Conservation (phyloP, 345 rosid genomes). For the Salix koriyanagi region DNA sequence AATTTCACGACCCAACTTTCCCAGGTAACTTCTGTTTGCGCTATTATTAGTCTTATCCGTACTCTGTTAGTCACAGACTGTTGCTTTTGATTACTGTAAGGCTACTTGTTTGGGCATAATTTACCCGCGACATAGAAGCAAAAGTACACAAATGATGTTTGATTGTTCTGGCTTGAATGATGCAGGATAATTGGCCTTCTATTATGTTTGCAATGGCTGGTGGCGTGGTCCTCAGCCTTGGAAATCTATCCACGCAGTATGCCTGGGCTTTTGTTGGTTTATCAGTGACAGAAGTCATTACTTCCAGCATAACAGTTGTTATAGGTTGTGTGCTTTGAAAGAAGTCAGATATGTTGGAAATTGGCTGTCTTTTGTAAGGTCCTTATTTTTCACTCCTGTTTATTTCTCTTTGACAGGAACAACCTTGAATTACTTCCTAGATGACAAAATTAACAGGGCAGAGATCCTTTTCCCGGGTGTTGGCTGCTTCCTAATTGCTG, state of each 20-base stretch:
- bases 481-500: constrained; percentile 82
- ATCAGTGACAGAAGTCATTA: constrained; percentile 72
- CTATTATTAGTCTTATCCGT: too few species aligned
- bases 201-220: constrained; percentile 77
- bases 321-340: constrained; percentile 39
- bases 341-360: background rate
- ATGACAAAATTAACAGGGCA: constrained; percentile 69
- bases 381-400: background rate
- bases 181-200: constrained; percentile 67
- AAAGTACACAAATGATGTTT: background rate
- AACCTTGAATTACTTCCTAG: constrained; percentile 82
- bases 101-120: too few species aligned
- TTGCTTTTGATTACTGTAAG: constrained; percentile 7
- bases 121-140: too few species aligned
- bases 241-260: constrained; percentile 79
- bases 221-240: constrained; percentile 68
- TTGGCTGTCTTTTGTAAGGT: background rate
- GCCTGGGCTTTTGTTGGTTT: constrained; percentile 87
- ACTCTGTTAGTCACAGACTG: background rate
- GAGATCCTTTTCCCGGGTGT: constrained; percentile 80
- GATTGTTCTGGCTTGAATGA: background rate
- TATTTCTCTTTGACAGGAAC: constrained; percentile 51
- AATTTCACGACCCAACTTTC: constrained; percentile 59
- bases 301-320: constrained; percentile 69
- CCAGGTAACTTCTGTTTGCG: constrained; percentile 38